These are phyloP conservation scores for Blastobotrys terrestris DNA, from an alignment of 805 yeast genomes.

Conservation along the genomic window DNA sequence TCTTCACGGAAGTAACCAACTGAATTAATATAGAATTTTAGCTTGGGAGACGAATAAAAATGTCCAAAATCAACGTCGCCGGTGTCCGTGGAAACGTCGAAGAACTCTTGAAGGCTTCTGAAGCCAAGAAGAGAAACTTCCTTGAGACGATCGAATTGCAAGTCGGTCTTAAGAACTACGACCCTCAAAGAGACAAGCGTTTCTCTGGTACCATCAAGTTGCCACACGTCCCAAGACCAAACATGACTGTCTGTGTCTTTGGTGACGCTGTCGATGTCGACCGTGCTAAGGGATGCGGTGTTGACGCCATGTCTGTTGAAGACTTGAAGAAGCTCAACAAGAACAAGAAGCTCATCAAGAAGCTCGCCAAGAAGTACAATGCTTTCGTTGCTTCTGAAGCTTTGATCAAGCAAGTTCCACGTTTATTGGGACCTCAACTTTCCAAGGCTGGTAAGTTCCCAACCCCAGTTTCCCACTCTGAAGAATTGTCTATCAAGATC, in stretches of 20 bases:
- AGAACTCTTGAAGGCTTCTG: slow-evolving; percentile 83
- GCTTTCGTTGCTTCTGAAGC: slow-evolving; percentile 99
- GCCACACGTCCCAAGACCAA: slow-evolving; percentile 99
- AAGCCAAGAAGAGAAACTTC: slow-evolving; percentile 99
- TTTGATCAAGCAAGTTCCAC: slow-evolving; percentile 99
- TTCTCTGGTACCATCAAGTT: slow-evolving; percentile 99
- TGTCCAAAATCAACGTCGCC: slow-evolving; percentile 72
- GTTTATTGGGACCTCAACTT: slow-evolving; percentile 99
- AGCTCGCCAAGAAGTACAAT: slow-evolving; percentile 99
- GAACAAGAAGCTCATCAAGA: slow-evolving; percentile 99
- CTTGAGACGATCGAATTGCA: slow-evolving; percentile 99
- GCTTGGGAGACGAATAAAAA: slow-evolving; percentile 26
- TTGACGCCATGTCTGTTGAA: slow-evolving; percentile 99
- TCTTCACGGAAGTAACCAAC: slow-evolving; percentile 14
- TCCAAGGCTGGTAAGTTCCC: slow-evolving; percentile 99
- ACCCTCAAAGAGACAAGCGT: slow-evolving; percentile 99
- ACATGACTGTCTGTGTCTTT: slow-evolving; percentile 99
- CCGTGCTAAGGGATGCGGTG: slow-evolving; percentile 99
- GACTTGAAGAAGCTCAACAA: slow-evolving; percentile 99
- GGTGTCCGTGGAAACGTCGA: slow-evolving; percentile 97
- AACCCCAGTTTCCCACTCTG: slow-evolving; percentile 99
- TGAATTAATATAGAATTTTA: slow-evolving; percentile 8
- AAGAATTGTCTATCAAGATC: slow-evolving; percentile 93
- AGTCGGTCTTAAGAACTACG: slow-evolving; percentile 99
- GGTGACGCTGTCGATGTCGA: slow-evolving; percentile 99